A percentile compares a stretch with the other conserved stretches of the same genome.
Conservation (phyloP, 139 green algal species). For the Chlamydomonas sphaeroides region DNA sequence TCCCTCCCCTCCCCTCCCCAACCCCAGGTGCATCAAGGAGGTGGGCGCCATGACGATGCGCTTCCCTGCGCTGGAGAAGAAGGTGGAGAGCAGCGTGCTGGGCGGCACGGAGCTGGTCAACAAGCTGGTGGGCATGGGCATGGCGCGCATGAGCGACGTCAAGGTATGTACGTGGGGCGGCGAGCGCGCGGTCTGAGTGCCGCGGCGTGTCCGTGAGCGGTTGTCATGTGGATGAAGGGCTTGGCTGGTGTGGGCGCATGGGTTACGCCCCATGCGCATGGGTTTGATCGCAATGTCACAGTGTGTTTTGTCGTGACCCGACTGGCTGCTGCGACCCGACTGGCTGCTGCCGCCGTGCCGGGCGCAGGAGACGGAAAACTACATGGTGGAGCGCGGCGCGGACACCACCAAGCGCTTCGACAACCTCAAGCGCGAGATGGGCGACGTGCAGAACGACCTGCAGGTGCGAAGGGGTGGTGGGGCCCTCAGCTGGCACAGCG, state of each 20-base stretch:
- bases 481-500: not conserved
- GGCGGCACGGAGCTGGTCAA: slow-evolving; percentile 41
- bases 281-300: too few species aligned
- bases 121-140: slow-evolving; percentile 33
- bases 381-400: slow-evolving; percentile 27
- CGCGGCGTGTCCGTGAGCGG: too few species aligned
- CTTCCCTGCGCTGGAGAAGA: slow-evolving; percentile 41
- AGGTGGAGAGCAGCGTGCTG: slow-evolving; percentile 17
- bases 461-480: not conserved
- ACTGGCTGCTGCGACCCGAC: too few species aligned
- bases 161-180: slow-evolving; percentile 1
- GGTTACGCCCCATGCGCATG: too few species aligned
- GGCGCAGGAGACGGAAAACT: slow-evolving; percentile 38
- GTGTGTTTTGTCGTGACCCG: too few species aligned
- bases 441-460: slow-evolving; percentile 26
- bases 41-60: not conserved
- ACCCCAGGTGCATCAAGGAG: slow-evolving; percentile 27
- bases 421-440: slow-evolving; percentile 24
- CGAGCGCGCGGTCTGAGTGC: not conserved
- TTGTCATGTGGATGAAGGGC: too few species aligned
- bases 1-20: not conserved
- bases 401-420: slow-evolving; percentile 19
- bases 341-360: too few species aligned
- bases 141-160: slow-evolving; percentile 27
- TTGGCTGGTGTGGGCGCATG: too few species aligned